Percentiles rank a stretch among this genome's conserved stretches.
Conservation (phyloP, 2,329 filamentous ascomycete species). For the Botrytis cinerea region DNA sequence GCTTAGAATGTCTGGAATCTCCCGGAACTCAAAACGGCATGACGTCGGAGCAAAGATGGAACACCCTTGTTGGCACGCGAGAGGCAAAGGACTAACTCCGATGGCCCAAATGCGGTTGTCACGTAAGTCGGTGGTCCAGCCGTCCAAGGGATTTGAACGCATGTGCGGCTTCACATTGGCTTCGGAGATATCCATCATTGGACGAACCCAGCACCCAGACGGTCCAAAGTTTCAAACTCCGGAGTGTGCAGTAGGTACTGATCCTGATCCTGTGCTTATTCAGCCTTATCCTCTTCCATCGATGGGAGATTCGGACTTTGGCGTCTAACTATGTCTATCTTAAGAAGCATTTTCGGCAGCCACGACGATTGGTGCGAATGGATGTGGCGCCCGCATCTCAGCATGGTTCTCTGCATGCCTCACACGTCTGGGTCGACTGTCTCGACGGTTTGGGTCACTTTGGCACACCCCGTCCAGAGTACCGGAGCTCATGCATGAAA, state of each 20-base stretch:
- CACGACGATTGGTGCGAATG: neutral
- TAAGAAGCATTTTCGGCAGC: neutral
- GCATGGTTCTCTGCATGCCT: neutral
- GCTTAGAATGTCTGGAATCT: neutral
- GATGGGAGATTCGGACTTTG: conserved; percentile 10
- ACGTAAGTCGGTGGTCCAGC: neutral
- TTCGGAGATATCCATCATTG: neutral
- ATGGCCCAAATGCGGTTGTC: neutral
- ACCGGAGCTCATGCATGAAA: neutral
- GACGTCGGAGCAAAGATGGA: neutral
- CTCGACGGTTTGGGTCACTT: neutral
- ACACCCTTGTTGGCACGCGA: neutral
- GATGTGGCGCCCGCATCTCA: no score
- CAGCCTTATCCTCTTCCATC: neutral
- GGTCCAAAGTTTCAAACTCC: neutral
- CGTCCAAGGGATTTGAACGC: neutral
- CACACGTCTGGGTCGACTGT: neutral
- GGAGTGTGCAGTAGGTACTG: no score
- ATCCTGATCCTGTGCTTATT: neutral
- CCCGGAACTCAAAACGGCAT: conserved; percentile 12
- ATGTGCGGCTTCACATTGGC: neutral
- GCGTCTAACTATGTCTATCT: neutral
- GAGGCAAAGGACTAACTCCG: conserved; percentile 4
- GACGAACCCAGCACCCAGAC: neutral
- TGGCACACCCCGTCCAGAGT: neutral